Base-by-base conservation (phyloP, 768 basidiomycete genomes). In the Cystofilobasidium capitatum region DNA sequence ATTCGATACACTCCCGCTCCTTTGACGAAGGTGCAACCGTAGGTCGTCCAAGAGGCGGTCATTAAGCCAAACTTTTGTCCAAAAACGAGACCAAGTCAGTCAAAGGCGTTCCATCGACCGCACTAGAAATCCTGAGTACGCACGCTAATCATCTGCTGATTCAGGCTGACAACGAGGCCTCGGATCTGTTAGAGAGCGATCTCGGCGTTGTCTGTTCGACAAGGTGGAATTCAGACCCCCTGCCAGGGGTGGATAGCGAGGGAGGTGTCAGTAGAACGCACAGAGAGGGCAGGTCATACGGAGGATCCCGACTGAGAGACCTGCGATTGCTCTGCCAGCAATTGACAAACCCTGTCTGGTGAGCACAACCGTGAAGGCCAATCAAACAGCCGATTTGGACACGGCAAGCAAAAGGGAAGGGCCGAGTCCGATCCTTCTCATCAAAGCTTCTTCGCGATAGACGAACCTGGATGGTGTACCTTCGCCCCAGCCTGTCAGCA, bases 401-500 rank as follows among this genome's bases (percentile, higher is more conserved):
- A 24, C 13, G 45, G 45, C 24, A n/a, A n/a, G 22, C 45, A 20
- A n/a, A 12, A 13, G 45, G 45, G 17, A 16, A 49, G 20, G 13
- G 45, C 9, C 8, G 45, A n/a, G n/a, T n/a, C 45, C 10, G 45
- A 9, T n/a, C 45, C 8, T 49, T 49, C 7, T 8, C 45, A 49
- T 8, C 45, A 16, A 20, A 49, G 20, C 45, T 49, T 8, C 20
- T 16, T 8, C 24, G 45, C 45, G 13, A 49, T 22, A 49, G 45
- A 49, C 45, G 6, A 16, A 20, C 45, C 45, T 49, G 45, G 20
- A 49, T 49, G 20, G 45, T n/a, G 45, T n/a, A 24, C 45, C 24
- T 49, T 86, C 85, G 57, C 81, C 79, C 17, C 87, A 86, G 29
- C 86, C 81, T 39, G 85, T 83, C 10, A 85, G 85, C 7, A 83